These are phyloP conservation scores for Parachaetomium inaequale DNA, from an alignment of 495 filamentous ascomycete species.

Conservation along the genomic window DNA sequence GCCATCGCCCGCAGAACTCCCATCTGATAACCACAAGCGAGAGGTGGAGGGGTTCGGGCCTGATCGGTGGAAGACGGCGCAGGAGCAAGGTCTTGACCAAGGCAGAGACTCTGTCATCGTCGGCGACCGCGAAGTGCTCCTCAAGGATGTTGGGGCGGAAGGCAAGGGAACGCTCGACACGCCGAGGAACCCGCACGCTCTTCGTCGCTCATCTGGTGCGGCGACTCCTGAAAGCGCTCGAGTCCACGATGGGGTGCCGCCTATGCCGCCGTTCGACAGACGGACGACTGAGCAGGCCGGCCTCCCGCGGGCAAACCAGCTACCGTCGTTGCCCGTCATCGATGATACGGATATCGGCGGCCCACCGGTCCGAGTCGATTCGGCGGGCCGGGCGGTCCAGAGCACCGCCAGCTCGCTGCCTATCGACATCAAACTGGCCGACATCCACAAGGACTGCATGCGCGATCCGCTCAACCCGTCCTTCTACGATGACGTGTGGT, in stretches of 20 bases:
- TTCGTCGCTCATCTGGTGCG: constrained; percentile 19
- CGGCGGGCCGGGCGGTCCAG: constrained; percentile 33
- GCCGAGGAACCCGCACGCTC: constrained; percentile 41
- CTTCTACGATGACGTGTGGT: constrained; percentile 88
- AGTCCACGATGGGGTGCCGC: constrained; percentile 48
- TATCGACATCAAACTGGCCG: constrained; percentile 60
- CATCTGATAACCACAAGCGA: constrained; percentile 58
- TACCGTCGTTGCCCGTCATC: constrained; percentile 60
- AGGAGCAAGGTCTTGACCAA: constrained; percentile 51
- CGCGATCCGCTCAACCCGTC: constrained; percentile 74
- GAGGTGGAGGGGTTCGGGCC: constrained; percentile 74
- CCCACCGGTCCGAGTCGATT: constrained; percentile 49
- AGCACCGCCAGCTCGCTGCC: constrained; percentile 53
- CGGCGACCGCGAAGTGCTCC: constrained; percentile 61
- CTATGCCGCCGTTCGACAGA: constrained; percentile 46
- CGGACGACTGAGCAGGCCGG: constrained; percentile 55
- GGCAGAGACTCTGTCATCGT: constrained; percentile 67
- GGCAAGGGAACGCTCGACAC: constrained; percentile 55
- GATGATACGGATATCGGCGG: constrained; percentile 82
- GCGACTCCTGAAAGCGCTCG: constrained; percentile 21
- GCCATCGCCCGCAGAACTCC: constrained; percentile 34
- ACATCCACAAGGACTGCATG: constrained; percentile 56
- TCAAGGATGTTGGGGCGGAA: constrained; percentile 55
- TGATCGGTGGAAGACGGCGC: constrained; percentile 62
- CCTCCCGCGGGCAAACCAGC: constrained; percentile 57